phyloP scores from a whole-genome alignment of 768 basidiomycete genomes.

The Harrya chromipes region DNA sequence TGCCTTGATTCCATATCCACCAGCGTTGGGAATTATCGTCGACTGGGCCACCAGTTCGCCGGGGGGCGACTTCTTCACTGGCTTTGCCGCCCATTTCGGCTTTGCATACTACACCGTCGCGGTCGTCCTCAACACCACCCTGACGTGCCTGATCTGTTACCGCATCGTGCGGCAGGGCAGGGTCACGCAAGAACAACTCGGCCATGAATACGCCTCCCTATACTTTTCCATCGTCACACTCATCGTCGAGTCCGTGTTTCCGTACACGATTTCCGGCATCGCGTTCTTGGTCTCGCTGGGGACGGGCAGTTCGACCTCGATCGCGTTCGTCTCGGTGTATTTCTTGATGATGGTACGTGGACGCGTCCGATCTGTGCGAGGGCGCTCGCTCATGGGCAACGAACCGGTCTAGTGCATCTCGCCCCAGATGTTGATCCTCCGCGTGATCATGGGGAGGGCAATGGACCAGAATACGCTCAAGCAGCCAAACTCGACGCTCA shows the following conservation, averaged over 20 bases:
- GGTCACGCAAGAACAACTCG: background rate
- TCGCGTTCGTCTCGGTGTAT: conserved; percentile 8
- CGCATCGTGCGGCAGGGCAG: conserved; percentile 4
- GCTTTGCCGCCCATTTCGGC: conserved; percentile 8
- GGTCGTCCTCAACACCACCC: conserved; percentile 7
- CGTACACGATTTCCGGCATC: conserved; percentile 8
- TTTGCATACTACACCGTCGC: conserved; percentile 7
- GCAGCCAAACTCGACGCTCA: too few species aligned
- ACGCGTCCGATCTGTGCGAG: too few species aligned
- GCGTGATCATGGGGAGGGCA: background rate
- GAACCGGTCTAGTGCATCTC: conserved; percentile 10
- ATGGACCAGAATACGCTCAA: too few species aligned
- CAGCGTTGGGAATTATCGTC: conserved; percentile 1
- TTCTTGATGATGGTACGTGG: conserved; percentile 10
- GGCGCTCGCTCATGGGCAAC: background rate
- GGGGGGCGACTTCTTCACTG: background rate
- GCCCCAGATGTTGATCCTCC: conserved; percentile 11
- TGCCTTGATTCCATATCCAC: too few species aligned
- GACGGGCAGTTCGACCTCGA: background rate
- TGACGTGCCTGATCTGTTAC: conserved; percentile 7
- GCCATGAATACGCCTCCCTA: background rate
- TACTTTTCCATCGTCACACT: conserved; percentile 1
- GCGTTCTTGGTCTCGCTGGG: conserved; percentile 10
- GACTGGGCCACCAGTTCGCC: background rate
- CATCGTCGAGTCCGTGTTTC: conserved; percentile 12